Base-by-base conservation (phyloP, 2,329 filamentous ascomycete genomes). In the Emericellopsis atlantica region DNA sequence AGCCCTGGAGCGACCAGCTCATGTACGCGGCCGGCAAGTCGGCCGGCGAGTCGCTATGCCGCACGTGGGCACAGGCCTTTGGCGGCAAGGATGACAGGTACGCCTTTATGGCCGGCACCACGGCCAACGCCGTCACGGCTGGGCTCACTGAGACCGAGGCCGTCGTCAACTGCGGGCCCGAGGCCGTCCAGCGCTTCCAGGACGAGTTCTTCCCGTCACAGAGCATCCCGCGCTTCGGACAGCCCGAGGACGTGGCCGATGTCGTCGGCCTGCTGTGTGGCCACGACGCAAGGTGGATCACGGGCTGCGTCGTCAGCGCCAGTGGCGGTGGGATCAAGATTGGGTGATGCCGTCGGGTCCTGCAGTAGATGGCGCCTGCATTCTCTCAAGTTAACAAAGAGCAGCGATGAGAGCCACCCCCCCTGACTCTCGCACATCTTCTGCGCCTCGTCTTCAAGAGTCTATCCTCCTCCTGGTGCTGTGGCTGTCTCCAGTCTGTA, bases 251-350 rank as follows among this genome's bases (percentile, higher is more conserved):
- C 14, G 54, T 62, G 12, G 59, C 59, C 4, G 55, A 58, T 47
- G 57, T 56, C 1, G 52, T 60, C 8, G 55, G 58, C 0, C 45
- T 62, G 18, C 43, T 62, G 6, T 59, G 56, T n/a, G 49, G 56
- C 2, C 40, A 46, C 0, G 57, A 58, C 42, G 55, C 52, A 0
- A 45, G 58, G 39, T 61, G 59, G 59, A 57, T 60, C 12, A 62
- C 59, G 0, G 58, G 59, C 0, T 53, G 48, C 32, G 57, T 60
- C 5, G 24, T 61, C 14, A 56, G 56, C 45, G 58, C 58, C 0
- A 61, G 53, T 37, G 57, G 58, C 33, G 59, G 59, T 2, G 54
- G 55, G 6, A 53, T 58, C 21, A 61, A 60, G 40, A 57, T 60
- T 16, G 42, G 47, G 1, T 54, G 6, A 44, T 36, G 14, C 11